Evolutionary conservation across 2,329 filamentous ascomycete genomes (phyloP).

Genomic region (Hypoxylon sp.): DNA sequence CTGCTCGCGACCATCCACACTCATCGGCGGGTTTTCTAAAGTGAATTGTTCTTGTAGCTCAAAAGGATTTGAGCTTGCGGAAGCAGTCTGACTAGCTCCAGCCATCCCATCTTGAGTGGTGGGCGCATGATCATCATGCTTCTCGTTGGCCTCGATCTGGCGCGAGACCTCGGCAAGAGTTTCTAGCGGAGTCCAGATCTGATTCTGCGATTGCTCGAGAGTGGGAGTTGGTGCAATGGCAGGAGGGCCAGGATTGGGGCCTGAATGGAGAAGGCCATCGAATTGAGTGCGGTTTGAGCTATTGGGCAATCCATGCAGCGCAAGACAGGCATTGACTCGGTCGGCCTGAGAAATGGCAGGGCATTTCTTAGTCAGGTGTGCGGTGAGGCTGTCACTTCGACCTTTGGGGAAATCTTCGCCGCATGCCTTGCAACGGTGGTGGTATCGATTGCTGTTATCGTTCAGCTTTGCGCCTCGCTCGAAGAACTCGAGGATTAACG

Average conservation of each 20-base stretch:
- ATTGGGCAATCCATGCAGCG: slow-evolving; percentile 78
- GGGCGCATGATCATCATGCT: slow-evolving; percentile 64
- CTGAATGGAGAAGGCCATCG: slow-evolving; percentile 48
- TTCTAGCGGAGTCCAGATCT: slow-evolving; percentile 84
- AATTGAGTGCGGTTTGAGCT: slow-evolving; percentile 34
- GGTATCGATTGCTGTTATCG: slow-evolving; percentile 92
- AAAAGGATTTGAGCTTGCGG: slow-evolving; percentile 54
- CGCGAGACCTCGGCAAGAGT: slow-evolving; percentile 90
- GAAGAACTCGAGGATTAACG: slow-evolving; percentile 89
- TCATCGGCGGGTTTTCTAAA: slow-evolving; percentile 68
- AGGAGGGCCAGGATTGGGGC: slow-evolving; percentile 21
- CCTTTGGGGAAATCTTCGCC: slow-evolving; percentile 93
- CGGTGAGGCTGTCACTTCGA: slow-evolving; percentile 84
- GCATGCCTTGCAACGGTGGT: slow-evolving; percentile 90
- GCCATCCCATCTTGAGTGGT: slow-evolving; percentile 42
- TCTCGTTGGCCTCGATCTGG: slow-evolving; percentile 78
- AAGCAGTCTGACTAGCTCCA: slow-evolving; percentile 45
- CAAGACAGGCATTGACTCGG: slow-evolving; percentile 80
- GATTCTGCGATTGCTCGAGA: slow-evolving; percentile 58
- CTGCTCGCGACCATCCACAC: slow-evolving; percentile 60
- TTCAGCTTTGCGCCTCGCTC: slow-evolving; percentile 87
- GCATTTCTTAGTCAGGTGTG: slow-evolving; percentile 89
- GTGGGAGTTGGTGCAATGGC: slow-evolving; percentile 46
- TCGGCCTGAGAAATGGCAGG: slow-evolving; percentile 82
- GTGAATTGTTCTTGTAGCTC: slow-evolving; percentile 73